Evolutionary conservation across 306 rosid genomes (phyloP), one percentile per base, ranked within the genome.

Genomic region (Corylus americana): DNA sequence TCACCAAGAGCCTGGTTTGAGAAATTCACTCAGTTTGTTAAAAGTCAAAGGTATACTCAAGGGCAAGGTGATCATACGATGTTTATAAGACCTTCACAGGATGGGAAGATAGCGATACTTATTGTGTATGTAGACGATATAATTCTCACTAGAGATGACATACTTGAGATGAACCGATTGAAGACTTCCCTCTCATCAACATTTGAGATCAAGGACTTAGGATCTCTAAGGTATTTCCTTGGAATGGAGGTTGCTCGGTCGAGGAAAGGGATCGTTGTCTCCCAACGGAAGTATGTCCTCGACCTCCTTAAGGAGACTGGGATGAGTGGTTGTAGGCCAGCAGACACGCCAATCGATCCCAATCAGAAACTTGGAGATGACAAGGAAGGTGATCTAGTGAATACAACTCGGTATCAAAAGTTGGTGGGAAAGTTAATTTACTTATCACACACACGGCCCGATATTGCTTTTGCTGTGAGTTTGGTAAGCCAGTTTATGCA

Each of bases 401-500:
- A 22, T 22, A 22, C 25, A 22, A 22, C 25, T 22, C 25, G 25
- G 25, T 22, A 22, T 22, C 25, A 22, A 22, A 22, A 22, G 25
- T 22, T 22, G 25, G 25, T 22, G 25, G 25, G 25, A 22, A 22
- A 22, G 25, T 22, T 22, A 22, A 22, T 22, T 22, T 22, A 22
- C 25, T 22, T 22, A 22, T 22, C 55, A 42, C 44, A 71, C 20
- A 71, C 20, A 48, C 2, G 45, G 16, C 75, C 20, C 1, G 75
- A 49, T 8, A 48, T 71, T 42, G 75, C 75, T 4, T 71, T 71
- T 25, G 75, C n/a, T 1, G 44, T 71, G 11, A 71, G 59, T 49
- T 16, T 71, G 57, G 75, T 71, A 18, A 71, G 75, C 27, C 75
- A 49, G 2, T 71, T 71, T 13, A 71, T 71, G 59, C 75, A 71